Base-by-base conservation (phyloP, 1,284 basidiomycete genomes). In the Microbotryomycetes sp. region DNA sequence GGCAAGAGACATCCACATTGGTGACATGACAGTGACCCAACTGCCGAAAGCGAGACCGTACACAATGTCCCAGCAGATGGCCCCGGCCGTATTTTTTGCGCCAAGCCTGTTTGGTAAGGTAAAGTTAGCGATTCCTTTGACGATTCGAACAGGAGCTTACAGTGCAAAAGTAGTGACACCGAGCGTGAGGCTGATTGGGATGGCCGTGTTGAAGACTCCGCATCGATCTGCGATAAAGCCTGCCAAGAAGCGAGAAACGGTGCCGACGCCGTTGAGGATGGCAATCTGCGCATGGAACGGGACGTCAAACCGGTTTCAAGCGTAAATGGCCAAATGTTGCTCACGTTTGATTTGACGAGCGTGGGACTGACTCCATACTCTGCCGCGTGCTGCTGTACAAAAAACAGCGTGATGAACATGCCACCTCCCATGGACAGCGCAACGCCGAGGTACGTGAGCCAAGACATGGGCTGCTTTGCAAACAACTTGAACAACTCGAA, bases 151-250 rank as follows among this genome's bases (percentile, higher is more conserved):
- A 41, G 35, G 9, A 9, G 18, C 35, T 41, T 18, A 41, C 56
- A 69, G 60, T 4, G 61, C 62, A 26, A 67, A 69, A 15, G 59
- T 61, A 24, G 67, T 53, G 16, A 54, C 41, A 1, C 57, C 60
- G 13, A 53, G 55, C 26, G 58, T 49, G 6, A 47, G 18, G 0
- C 57, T 51, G 18, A 62, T 54, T 13, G 57, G 52, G 3, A 65
- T 48, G 30, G 60, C 51, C 18, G 52, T 30, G 35, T 62, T 69
- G 29, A 67, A 46, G 30, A 59, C 50, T 0, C 65, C 68, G 41
- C 55, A 52, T 13, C 47, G 48, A 29, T 59, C 61, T 3, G 50
- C 61, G 6, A 45, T 26, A 4, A 56, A n/a, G 1, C 57, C 57
- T 28, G 47, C 16, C 3, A 23, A 28, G 2, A 56, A 5, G 4